phyloP scores from a whole-genome alignment of 495 filamentous ascomycete genomes.

The Cladorrhinum samala region DNA sequence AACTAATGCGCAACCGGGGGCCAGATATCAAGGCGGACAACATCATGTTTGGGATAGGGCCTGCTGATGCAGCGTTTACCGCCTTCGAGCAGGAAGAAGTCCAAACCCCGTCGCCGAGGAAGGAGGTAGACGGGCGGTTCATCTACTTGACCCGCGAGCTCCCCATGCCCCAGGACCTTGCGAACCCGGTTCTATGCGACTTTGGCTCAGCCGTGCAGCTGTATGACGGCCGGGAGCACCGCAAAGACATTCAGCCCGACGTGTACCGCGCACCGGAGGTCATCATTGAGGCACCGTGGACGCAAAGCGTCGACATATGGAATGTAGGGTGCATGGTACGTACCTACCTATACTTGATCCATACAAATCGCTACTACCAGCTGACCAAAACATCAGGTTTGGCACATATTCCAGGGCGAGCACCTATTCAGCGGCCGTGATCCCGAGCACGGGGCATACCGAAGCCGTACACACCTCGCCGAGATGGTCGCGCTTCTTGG shows the following conservation, averaged over 20 bases:
- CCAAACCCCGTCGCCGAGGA: slow-evolving; percentile 25
- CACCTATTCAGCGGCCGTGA: slow-evolving; percentile 42
- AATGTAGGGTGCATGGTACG: slow-evolving; percentile 45
- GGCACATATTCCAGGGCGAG: slow-evolving; percentile 45
- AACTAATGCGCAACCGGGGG: not conserved
- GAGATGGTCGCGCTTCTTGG: slow-evolving; percentile 42
- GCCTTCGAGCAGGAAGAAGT: slow-evolving; percentile 24
- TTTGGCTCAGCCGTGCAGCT: slow-evolving; percentile 38
- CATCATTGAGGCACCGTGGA: slow-evolving; percentile 40
- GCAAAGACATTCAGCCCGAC: slow-evolving; percentile 27
- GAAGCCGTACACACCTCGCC: slow-evolving; percentile 39
- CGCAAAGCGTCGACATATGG: slow-evolving; percentile 46
- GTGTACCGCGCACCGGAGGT: slow-evolving; percentile 45
- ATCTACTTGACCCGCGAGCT: slow-evolving; percentile 30
- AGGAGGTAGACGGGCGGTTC: slow-evolving; percentile 22
- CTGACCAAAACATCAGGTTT: slow-evolving; percentile 31
- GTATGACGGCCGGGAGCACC: slow-evolving; percentile 18
- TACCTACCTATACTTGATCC: slow-evolving; percentile 1
- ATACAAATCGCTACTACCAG: too few relatives aligned
- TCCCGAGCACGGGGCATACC: slow-evolving; percentile 36
- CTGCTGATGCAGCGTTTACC: slow-evolving; percentile 12
- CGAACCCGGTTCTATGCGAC: slow-evolving; percentile 36
- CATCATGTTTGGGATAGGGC: slow-evolving; percentile 24
- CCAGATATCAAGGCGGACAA: slow-evolving; percentile 32
- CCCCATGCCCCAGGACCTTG: slow-evolving; percentile 16